A percentile compares a stretch with the other conserved stretches of the same genome.
Conservation (phyloP, 306 rosid genomes). For the Quercus engelmannii region DNA sequence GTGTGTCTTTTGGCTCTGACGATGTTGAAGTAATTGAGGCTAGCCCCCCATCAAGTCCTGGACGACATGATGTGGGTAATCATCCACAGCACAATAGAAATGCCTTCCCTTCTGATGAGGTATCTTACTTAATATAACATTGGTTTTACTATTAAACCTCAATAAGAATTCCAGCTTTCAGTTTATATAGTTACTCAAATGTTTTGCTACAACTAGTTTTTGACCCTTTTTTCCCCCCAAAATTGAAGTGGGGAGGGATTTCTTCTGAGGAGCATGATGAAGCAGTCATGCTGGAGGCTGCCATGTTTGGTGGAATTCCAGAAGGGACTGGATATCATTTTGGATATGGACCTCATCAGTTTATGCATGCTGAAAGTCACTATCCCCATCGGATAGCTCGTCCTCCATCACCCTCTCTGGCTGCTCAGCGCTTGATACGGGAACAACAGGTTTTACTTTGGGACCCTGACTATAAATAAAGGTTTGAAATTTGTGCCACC, state of each 20-base stretch:
- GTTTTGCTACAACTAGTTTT: slow-evolving; percentile 3
- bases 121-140: slow-evolving; percentile 17
- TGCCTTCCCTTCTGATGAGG: slow-evolving; percentile 73
- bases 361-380: slow-evolving; percentile 44
- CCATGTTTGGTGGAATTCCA: slow-evolving; percentile 93
- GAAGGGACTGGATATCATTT: slow-evolving; percentile 63
- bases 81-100: slow-evolving; percentile 34
- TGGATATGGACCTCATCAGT: slow-evolving; percentile 65
- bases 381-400: slow-evolving; percentile 46
- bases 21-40: slow-evolving; percentile 41
- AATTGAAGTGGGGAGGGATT: slow-evolving; percentile 91
- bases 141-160: slow-evolving; percentile 8
- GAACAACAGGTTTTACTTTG: slow-evolving; percentile 78
- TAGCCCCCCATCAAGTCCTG: slow-evolving; percentile 51
- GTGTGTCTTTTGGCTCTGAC: slow-evolving; percentile 34
- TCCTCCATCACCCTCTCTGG: slow-evolving; percentile 83
- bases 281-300: slow-evolving; percentile 98
- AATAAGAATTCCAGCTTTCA: background rate
- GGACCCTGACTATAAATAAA: background rate
- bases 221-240: slow-evolving; percentile 14
- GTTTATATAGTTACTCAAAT: slow-evolving; percentile 11
- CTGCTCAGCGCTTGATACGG: slow-evolving; percentile 85
- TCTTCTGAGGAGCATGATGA: slow-evolving; percentile 89
- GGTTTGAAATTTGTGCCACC: slow-evolving; percentile 1
- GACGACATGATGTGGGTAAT: slow-evolving; percentile 26